Base-by-base conservation (phyloP, 78 protist species). In the Dictyostelium brefeldianum region DNA sequence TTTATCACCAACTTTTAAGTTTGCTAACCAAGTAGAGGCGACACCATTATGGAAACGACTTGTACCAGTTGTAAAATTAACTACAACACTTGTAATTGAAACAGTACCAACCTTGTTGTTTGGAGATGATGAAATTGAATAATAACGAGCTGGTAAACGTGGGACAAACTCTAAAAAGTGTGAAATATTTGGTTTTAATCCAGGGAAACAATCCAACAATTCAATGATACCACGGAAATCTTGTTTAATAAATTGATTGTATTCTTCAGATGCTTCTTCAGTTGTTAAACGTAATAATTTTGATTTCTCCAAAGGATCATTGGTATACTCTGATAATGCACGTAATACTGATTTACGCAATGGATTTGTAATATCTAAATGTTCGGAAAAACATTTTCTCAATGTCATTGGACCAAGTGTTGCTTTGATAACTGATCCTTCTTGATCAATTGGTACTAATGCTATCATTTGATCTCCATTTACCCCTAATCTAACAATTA, bases 71-170 rank as follows among this genome's bases (percentile, higher is more conserved):
- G 8, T 46, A 81, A 89, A 97, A 64, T 69, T 77, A 70, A 85
- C 92, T 5, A 97, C 96, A 1, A 83, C 97, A 10, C 97, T 96
- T 18, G 98, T 94, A 20, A 98, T 59, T 46, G 90, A 80, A 48
- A 97, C 79, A 20, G 51, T 14, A 17, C 71, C 46, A n/a, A 95
- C 92, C 56, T 81, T 64, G 70, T 12, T 17, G 41, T 73, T 62
- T n/a, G 51, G 62, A 20, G 97, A 89, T 0, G 99, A 97, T 9
- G 99, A 95, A 85, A 98, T 98, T 6, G 98, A 96, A 77, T 96
- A 98, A 94, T 90, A 98, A 56, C 99, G 95, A 48, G 98, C 96
- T 27, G 96, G 96, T 29, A 98, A 70, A 31, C 96, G 81, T 51
- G 99, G 98, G 69, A 94, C 25, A 27, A 94, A 67, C 87, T 98